A percentile compares a stretch with the other conserved stretches of the same genome.
These are phyloP conservation scores for Lactarius evosmus DNA, from an alignment of 768 basidiomycete genomes.

Conservation along the genomic window DNA sequence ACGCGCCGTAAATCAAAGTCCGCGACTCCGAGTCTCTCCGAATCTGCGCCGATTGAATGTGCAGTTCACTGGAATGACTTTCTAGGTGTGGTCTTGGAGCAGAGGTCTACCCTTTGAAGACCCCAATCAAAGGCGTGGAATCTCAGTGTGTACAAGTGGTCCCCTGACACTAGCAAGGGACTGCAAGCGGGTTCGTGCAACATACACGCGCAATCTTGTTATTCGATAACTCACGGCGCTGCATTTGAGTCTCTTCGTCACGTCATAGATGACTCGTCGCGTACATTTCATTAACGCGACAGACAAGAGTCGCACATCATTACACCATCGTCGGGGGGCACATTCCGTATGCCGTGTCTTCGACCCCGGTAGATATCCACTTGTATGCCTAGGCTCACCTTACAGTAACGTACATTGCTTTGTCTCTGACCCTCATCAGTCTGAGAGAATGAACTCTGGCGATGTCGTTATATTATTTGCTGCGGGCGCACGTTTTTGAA, in stretches of 20 bases:
- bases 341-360: conserved; percentile 37
- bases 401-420: neutral
- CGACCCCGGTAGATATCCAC: conserved; percentile 35
- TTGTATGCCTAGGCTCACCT: conserved; percentile 29
- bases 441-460: too few relatives aligned
- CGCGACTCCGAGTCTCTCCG: too few relatives aligned
- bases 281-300: conserved; percentile 73
- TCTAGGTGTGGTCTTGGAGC: too few relatives aligned
- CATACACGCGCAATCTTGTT: too few relatives aligned
- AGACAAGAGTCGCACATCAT: conserved; percentile 75
- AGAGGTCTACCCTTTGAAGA: too few relatives aligned
- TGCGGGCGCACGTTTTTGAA: conserved; percentile 45
- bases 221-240: conserved; percentile 21
- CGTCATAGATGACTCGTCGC: neutral
- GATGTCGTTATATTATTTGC: conserved; percentile 79
- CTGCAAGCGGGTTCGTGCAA: too few relatives aligned
- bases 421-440: conserved; percentile 38
- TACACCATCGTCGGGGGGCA: conserved; percentile 65
- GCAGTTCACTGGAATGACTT: too few relatives aligned
- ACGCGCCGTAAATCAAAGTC: too few relatives aligned
- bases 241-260: conserved; percentile 5
- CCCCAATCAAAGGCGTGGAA: too few relatives aligned
- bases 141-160: too few relatives aligned
- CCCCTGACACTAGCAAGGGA: too few relatives aligned
- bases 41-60: too few relatives aligned